Conservation (phyloP, 306 rosid species). For the Argentina anserina region DNA sequence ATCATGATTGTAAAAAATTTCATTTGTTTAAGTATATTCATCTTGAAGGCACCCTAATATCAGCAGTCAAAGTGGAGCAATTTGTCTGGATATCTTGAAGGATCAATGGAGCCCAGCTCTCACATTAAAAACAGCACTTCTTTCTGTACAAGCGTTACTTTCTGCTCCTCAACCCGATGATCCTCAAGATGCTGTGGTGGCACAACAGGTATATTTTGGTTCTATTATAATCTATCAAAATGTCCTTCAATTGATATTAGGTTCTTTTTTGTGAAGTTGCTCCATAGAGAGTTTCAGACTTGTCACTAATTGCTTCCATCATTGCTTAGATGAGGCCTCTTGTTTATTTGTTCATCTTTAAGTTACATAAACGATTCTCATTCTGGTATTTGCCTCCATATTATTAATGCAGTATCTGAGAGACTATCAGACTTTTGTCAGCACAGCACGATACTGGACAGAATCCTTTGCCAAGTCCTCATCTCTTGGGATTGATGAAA, state of each 20-base stretch:
- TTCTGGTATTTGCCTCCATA: conserved; percentile 14
- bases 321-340: conserved; percentile 9
- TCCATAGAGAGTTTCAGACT: conserved; percentile 4
- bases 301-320: conserved; percentile 7
- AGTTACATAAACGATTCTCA: background rate
- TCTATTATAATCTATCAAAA: conserved; percentile 5
- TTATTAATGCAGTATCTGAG: conserved; percentile 64
- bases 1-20: conserved; percentile 18
- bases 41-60: conserved; percentile 96
- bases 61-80: conserved; percentile 99
- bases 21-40: conserved; percentile 16
- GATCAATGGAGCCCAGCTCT: conserved; percentile 99
- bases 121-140: conserved; percentile 96
- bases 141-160: conserved; percentile 92
- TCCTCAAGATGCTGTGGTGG: conserved; percentile 99
- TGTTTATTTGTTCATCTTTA: background rate
- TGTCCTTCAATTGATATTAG: conserved; percentile 9
- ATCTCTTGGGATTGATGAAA: conserved; percentile 77
- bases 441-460: conserved; percentile 96
- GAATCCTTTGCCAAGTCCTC: conserved; percentile 85
- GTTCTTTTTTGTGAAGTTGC: conserved; percentile 5
- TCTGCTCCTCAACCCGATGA: conserved; percentile 98
- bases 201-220: conserved; percentile 67
- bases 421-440: conserved; percentile 79
- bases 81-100: conserved; percentile 91